Conservation (phyloP, 768 basidiomycete genomes). For the Leccinum subtestaceum region DNA sequence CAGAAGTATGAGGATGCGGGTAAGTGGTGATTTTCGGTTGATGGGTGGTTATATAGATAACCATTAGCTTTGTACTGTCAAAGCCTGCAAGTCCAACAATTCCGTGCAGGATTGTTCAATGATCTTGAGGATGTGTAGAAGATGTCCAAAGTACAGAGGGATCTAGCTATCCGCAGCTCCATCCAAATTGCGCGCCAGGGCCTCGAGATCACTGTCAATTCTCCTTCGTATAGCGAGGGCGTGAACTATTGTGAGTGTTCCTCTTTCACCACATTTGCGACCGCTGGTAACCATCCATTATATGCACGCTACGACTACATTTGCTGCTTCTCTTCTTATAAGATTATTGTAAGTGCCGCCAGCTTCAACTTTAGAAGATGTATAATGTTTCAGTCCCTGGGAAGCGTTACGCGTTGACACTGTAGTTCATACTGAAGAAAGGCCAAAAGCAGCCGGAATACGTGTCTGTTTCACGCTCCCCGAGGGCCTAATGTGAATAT, state of each 20-base stretch:
- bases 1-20: conserved; percentile 82
- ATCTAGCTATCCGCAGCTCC: conserved; percentile 70
- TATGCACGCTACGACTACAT: conserved; percentile 91
- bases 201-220: conserved; percentile 82
- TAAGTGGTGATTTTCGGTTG: conserved; percentile 30
- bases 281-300: conserved; percentile 69
- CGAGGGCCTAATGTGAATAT: conserved; percentile 53
- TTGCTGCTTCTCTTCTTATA: conserved; percentile 86
- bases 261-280: not conserved
- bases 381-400: conserved; percentile 65
- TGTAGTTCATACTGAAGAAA: conserved; percentile 85
- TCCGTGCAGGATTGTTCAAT: conserved; percentile 77
- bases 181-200: conserved; percentile 79
- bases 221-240: conserved; percentile 81
- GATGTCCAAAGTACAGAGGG: conserved; percentile 75
- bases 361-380: not conserved
- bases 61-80: conserved; percentile 77
- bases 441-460: conserved; percentile 54
- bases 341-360: conserved; percentile 71
- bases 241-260: conserved; percentile 77
- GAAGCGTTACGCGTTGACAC: conserved; percentile 85
- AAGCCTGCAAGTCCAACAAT: conserved; percentile 81
- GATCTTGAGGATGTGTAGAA: conserved; percentile 85
- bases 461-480: conserved; percentile 58
- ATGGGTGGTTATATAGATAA: conserved; percentile 3